Evolutionary conservation across 2,329 filamentous ascomycete genomes (phyloP), one percentile per base, ranked within the genome.

Genomic region (Akanthomyces dipterigenus): DNA sequence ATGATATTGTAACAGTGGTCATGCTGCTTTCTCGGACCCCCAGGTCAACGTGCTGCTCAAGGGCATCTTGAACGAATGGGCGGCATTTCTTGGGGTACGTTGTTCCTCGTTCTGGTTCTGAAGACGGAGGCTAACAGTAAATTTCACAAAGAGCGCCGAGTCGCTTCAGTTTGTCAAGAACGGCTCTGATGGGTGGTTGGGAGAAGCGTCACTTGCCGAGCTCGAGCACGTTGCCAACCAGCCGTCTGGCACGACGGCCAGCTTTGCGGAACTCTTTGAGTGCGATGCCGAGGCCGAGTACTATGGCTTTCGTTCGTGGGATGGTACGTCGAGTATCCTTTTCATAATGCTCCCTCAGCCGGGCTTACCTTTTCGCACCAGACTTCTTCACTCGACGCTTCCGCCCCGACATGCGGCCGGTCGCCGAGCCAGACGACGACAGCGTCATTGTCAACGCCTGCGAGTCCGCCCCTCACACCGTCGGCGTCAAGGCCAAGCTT

Each of bases 281-380:
- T 89, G 86, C 68, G 82, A 88, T 46, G 79, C 84, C 0, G 72
- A 69, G 0, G 76, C 77, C 5, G 72, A 80, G 65, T 70, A 86
- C 68, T 78, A 83, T 64, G 87, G 87, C 20, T 90, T 77, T 75
- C 82, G 77, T 61, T 88, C 84, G 0, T 90, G 88, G 88, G 87
- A 90, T 62, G 76, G 79, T 80, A 69, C 68, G 70, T 61, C n/a
- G 0, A 11, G 6, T 1, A 1, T 4, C 11, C 4, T 7, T 36
- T 36, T 42, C n/a, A 8, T 9, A 14, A 3, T 9, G 8, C 8
- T n/a, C 5, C 12, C 24, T 2, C 7, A n/a, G 3, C 11, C 18
- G 9, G 3, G 4, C 36, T 34, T 18, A 43, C 9, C 31, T 34
- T 36, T 26, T 8, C n/a, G n/a, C n/a, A n/a, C 7, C 24, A 75